phyloP scores from a whole-genome alignment of 1,284 basidiomycete species.

The Entoloma clypeatum region DNA sequence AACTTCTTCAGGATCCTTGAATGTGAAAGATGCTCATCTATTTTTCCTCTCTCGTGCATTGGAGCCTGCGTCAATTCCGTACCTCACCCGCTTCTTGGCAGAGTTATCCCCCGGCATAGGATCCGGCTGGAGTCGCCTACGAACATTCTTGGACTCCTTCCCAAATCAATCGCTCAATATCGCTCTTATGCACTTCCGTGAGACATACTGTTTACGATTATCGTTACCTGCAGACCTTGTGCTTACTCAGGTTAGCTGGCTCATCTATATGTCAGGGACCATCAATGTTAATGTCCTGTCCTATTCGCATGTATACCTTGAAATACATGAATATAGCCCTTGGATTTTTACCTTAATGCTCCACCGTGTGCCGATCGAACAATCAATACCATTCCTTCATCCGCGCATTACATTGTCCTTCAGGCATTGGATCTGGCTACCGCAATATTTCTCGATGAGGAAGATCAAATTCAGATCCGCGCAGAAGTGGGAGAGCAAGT shows the following conservation, averaged over 20 bases:
- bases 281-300: constrained; percentile 21
- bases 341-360: constrained; percentile 31
- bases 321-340: constrained; percentile 31
- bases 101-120: constrained; percentile 4
- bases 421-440: constrained; percentile 29
- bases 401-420: constrained; percentile 23
- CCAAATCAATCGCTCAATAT: constrained; percentile 15
- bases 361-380: constrained; percentile 19
- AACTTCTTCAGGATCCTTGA: constrained; percentile 11
- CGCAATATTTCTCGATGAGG: constrained; percentile 25
- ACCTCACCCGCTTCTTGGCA: constrained; percentile 31
- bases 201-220: constrained; percentile 23
- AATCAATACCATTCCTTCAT: constrained; percentile 13
- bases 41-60: constrained; percentile 42
- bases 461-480: constrained; percentile 11
- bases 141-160: constrained; percentile 20
- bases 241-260: constrained; percentile 39
- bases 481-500: not conserved
- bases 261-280: constrained; percentile 15
- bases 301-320: constrained; percentile 19
- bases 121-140: constrained; percentile 6
- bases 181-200: constrained; percentile 24
- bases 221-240: constrained; percentile 33
- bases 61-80: constrained; percentile 30
- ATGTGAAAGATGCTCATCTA: constrained; percentile 29